These are phyloP conservation scores for Closterium sp. DNA, from an alignment of 139 green algal genomes.

Conservation along the genomic window DNA sequence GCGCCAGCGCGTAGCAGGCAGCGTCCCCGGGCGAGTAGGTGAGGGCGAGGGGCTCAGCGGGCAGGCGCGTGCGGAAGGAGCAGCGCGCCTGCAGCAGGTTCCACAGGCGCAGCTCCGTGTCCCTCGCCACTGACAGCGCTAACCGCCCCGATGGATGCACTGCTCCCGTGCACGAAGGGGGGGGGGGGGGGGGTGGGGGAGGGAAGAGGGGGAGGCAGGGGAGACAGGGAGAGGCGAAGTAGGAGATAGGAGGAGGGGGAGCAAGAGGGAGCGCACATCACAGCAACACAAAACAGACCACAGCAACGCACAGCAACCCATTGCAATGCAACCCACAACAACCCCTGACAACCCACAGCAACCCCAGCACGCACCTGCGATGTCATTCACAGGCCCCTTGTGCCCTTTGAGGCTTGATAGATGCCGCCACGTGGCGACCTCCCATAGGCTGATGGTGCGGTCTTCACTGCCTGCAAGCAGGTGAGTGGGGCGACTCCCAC, in stretches of 20 bases:
- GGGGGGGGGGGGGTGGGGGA: background rate
- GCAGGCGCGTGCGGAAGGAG: conserved; percentile 30
- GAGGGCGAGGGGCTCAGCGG: background rate
- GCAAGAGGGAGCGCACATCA: background rate
- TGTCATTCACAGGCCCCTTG: conserved; percentile 47
- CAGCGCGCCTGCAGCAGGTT: conserved; percentile 69
- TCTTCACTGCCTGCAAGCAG: conserved; percentile 78
- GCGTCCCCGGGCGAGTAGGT: background rate
- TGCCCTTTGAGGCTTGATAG: conserved; percentile 56
- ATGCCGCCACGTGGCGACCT: conserved; percentile 69
- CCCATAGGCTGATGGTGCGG: conserved; percentile 75
- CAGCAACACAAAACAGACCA: background rate
- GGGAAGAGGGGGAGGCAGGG: background rate
- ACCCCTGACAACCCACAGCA: too few relatives aligned
- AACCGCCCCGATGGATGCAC: conserved; percentile 70
- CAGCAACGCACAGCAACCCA: too few relatives aligned
- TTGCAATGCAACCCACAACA: too few relatives aligned
- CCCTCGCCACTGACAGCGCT: conserved; percentile 71
- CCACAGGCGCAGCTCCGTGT: conserved; percentile 79
- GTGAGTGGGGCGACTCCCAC: conserved; percentile 55
- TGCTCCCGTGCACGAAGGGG: background rate
- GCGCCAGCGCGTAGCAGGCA: background rate
- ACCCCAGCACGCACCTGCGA: background rate
- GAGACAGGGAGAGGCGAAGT: background rate
- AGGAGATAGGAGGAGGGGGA: background rate